Evolutionary conservation across 2,329 filamentous ascomycete species (phyloP).

Genomic region (Aspergillus sergii): DNA sequence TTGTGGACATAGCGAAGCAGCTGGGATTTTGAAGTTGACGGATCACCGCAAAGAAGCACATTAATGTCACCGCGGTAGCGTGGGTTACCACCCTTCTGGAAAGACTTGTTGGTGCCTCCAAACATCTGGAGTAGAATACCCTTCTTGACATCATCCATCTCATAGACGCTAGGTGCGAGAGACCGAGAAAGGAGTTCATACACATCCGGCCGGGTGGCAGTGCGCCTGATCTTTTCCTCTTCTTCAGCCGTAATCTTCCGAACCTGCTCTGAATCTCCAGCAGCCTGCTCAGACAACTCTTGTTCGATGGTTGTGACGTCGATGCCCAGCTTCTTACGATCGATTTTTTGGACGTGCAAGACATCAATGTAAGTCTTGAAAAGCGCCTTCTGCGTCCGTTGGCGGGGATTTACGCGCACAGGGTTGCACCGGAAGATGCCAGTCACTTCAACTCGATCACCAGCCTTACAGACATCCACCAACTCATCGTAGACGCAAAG

Average conservation of each 20-base stretch:
- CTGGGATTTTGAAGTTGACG: slow-evolving; percentile 95
- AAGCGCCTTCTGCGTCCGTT: slow-evolving; percentile 88
- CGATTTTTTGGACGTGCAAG: slow-evolving; percentile 92
- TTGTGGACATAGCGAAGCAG: slow-evolving; percentile 93
- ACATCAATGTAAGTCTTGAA: slow-evolving; percentile 99
- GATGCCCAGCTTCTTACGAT: slow-evolving; percentile 90
- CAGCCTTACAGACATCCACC: slow-evolving; percentile 96
- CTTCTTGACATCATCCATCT: slow-evolving; percentile 99
- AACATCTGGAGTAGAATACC: slow-evolving; percentile 96
- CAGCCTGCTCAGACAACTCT: slow-evolving; percentile 72
- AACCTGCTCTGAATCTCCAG: slow-evolving; percentile 76
- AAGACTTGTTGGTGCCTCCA: slow-evolving; percentile 96
- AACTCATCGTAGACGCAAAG: slow-evolving; percentile 96
- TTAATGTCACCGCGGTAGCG: slow-evolving; percentile 98
- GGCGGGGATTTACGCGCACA: slow-evolving; percentile 89
- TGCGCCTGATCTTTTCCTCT: slow-evolving; percentile 82
- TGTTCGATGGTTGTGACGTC: slow-evolving; percentile 87
- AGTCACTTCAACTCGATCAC: slow-evolving; percentile 92
- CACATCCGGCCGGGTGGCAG: slow-evolving; percentile 77
- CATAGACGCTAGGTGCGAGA: slow-evolving; percentile 91
- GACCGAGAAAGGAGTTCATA: slow-evolving; percentile 92
- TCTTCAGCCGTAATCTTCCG: slow-evolving; percentile 84
- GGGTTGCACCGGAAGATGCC: slow-evolving; percentile 96
- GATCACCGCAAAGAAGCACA: slow-evolving; percentile 92
- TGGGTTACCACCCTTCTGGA: slow-evolving; percentile 92